phyloP scores from a whole-genome alignment of 1,284 basidiomycete genomes.

The Exobasidium rhododendri region DNA sequence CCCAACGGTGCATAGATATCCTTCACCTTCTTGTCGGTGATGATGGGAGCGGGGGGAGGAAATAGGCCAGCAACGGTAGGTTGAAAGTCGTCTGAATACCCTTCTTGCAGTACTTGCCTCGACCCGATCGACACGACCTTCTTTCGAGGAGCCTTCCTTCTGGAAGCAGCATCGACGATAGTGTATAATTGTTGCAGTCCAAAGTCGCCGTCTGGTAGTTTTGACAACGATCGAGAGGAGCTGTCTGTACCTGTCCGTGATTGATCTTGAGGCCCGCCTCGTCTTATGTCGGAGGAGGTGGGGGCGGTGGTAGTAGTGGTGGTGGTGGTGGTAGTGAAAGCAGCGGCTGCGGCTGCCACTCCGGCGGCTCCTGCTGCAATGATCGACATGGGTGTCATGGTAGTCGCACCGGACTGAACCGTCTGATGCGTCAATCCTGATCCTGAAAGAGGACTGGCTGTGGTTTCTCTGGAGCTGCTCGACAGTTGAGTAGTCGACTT shows the following conservation, averaged over 20 bases:
- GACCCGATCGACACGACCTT: not conserved
- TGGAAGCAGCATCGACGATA: constrained; percentile 40
- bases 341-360: constrained; percentile 10
- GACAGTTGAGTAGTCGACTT: not conserved
- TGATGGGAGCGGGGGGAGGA: constrained; percentile 24
- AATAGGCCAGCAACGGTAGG: constrained; percentile 35
- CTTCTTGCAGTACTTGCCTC: not conserved
- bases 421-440: constrained; percentile 21
- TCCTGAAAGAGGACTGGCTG: constrained; percentile 1
- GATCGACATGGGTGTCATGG: constrained; percentile 31
- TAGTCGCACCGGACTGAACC: constrained; percentile 30
- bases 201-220: constrained; percentile 24
- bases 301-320: not conserved
- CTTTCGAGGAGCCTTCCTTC: constrained; percentile 29
- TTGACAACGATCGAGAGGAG: not conserved
- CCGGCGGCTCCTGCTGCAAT: constrained; percentile 10
- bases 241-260: not conserved
- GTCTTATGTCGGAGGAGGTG: no score
- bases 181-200: constrained; percentile 41
- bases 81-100: constrained; percentile 19
- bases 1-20: constrained; percentile 7
- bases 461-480: not conserved
- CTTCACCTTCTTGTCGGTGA: constrained; percentile 5
- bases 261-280: not conserved
- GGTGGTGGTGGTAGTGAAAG: constrained; percentile 7